Evolutionary conservation across 805 yeast species (phyloP), one percentile per base, ranked within the genome.

Genomic region (Dipodascus geniculatus): DNA sequence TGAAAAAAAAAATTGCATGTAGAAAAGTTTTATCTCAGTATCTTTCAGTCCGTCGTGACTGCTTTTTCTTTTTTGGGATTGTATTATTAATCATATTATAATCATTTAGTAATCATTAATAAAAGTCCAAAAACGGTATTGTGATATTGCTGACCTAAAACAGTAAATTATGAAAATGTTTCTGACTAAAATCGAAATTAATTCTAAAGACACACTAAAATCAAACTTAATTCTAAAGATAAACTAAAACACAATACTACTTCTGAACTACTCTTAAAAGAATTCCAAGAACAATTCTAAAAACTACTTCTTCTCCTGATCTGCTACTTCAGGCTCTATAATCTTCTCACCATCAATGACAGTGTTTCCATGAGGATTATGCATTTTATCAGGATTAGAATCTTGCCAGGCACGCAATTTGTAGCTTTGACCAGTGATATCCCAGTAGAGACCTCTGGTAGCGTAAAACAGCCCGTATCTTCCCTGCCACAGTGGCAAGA

Each of bases 391-490:
- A 1, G 93, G 93, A 61, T 87, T 79, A 2, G 70, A 70, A 20
- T 74, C 63, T 68, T 87, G 96, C 93, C 95, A 88, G 59, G 76
- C 83, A 58, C 77, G 74, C 55, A 88, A 71, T 67, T 86, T 88
- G 66, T 79, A 67, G 1, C 82, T 69, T 67, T 87, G 93, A 19
- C 96, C 96, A 23, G 84, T 71, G 47, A 78, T 60, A 65, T 88
- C 96, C 96, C 96, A 88, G 68, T 83, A 87, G 31, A 88, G 77
- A 52, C 95, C 96, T 61, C 95, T 76, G 17, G 74, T 58, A 0
- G 91, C 78, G 24, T 80, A 77, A 65, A 66, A 78, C 24, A 87
- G 77, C 1, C 83, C 87, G 28, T 72, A 68, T 59, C 91, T 73
- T 48, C 95, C 90, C 67, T 88, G 89, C 71, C 76, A 76, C 44